Percentiles rank a stretch among this genome's conserved stretches.
phyloP scores from a whole-genome alignment of 495 filamentous ascomycete species.

The Tuber indicum region DNA sequence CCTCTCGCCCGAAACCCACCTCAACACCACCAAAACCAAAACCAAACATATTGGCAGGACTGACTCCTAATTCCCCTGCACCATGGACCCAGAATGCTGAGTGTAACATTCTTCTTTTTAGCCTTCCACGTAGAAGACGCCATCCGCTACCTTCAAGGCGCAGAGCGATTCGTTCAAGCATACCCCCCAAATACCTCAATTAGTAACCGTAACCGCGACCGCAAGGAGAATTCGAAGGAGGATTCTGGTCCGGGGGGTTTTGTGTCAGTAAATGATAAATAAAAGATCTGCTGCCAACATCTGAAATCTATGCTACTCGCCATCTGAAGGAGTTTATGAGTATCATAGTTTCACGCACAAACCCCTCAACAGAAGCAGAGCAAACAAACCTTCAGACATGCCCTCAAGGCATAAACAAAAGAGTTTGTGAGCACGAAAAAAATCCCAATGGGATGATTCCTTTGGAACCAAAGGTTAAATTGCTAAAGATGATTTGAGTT shows the following conservation, averaged over 20 bases:
- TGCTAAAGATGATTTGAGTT: neutral
- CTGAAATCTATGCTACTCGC: constrained; percentile 1
- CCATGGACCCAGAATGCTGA: constrained; percentile 41
- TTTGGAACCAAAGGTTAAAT: neutral
- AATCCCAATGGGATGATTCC: neutral
- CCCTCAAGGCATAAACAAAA: constrained; percentile 34
- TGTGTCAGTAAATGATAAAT: constrained; percentile 14
- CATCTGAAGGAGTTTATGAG: neutral
- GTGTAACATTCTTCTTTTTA: constrained; percentile 37
- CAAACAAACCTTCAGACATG: constrained; percentile 35
- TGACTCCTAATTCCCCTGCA: constrained; percentile 28
- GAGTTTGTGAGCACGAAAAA: neutral
- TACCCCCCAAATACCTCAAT: constrained; percentile 32
- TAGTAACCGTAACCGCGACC: constrained; percentile 36
- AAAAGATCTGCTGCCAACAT: constrained; percentile 7
- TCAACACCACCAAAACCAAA: constrained; percentile 24
- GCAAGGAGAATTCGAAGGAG: constrained; percentile 18
- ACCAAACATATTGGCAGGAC: constrained; percentile 29
- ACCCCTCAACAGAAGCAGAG: neutral
- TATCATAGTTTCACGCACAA: neutral
- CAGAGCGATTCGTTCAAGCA: constrained; percentile 42
- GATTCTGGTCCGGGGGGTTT: neutral
- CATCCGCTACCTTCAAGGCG: constrained; percentile 36
- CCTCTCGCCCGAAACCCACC: constrained; percentile 5
- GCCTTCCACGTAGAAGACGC: constrained; percentile 37